phyloP scores from a whole-genome alignment of 108 stramenopile species.

The Nannochloropsis salina region DNA sequence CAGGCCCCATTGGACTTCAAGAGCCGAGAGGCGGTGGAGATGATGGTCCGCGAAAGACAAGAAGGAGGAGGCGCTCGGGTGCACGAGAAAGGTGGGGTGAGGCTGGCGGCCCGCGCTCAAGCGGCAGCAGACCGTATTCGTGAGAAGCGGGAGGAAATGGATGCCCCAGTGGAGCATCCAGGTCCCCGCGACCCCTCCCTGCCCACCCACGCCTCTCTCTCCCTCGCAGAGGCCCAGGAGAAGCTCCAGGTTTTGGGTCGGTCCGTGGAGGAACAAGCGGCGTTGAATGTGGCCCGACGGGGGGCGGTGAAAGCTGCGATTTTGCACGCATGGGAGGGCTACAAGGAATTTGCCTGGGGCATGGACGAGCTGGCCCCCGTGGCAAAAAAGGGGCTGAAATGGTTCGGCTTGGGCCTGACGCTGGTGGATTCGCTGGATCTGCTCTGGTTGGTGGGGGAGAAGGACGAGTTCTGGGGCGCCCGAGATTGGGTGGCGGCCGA shows the following conservation, averaged over 20 bases:
- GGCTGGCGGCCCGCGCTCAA: not conserved
- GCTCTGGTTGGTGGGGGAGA: constrained; percentile 89
- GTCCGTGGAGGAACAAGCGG: not conserved
- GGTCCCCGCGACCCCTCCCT: not conserved
- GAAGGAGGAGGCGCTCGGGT: not conserved
- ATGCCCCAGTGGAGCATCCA: not conserved
- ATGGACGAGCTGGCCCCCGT: constrained; percentile 48
- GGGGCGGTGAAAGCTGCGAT: constrained; percentile 26
- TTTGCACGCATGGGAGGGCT: constrained; percentile 43
- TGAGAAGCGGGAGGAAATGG: not conserved
- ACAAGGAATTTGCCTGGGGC: constrained; percentile 51
- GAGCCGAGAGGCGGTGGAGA: too few species aligned
- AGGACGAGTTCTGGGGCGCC: constrained; percentile 78
- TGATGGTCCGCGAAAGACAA: not conserved
- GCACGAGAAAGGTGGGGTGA: not conserved
- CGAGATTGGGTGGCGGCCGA: constrained; percentile 67
- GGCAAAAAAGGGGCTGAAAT: constrained; percentile 26
- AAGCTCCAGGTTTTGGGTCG: not conserved
- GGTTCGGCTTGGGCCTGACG: constrained; percentile 70
- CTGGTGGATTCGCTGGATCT: constrained; percentile 92
- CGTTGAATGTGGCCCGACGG: not conserved
- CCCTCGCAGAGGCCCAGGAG: constrained; percentile 7
- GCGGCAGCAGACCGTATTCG: not conserved
- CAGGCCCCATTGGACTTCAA: too few species aligned
- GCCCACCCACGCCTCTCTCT: not conserved